Percentiles rank a stretch among this genome's conserved stretches.
These are phyloP conservation scores for Aspergillus pseudonomiae DNA, from an alignment of 2,329 filamentous ascomycete genomes.

Conservation along the genomic window DNA sequence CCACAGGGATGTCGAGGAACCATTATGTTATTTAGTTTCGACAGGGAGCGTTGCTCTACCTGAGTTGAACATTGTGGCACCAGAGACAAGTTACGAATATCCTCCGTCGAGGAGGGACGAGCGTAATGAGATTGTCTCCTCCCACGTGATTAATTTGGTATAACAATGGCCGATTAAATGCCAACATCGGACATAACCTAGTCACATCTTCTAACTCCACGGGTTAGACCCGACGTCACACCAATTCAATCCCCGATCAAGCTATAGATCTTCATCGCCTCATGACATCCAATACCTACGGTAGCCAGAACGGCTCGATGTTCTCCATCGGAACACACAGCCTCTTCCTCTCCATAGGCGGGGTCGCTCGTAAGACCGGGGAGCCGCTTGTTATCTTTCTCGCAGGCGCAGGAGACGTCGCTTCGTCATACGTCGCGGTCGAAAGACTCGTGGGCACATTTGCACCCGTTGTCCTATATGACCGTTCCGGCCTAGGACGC, in stretches of 20 bases:
- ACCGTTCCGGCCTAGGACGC: conserved; percentile 42
- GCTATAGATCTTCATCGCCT: not conserved
- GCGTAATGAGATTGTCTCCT: not conserved
- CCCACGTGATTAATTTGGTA: not conserved
- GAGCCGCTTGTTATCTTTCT: conserved; percentile 40
- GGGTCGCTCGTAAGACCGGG: conserved; percentile 19
- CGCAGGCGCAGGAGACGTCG: conserved; percentile 40
- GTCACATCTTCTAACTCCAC: not conserved
- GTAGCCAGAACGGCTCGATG: conserved; percentile 10
- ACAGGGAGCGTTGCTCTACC: not conserved
- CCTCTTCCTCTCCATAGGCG: conserved; percentile 34
- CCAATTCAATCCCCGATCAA: not conserved
- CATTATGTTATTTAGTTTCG: not conserved
- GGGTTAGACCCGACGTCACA: not conserved
- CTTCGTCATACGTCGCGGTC: conserved; percentile 37
- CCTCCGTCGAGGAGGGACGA: not conserved
- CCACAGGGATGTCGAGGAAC: not conserved
- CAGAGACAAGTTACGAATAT: not conserved
- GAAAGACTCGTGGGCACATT: conserved; percentile 33
- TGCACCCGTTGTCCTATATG: conserved; percentile 38
- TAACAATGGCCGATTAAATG: not conserved
- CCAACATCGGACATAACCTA: not conserved
- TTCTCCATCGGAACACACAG: conserved; percentile 37
- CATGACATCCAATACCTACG: not conserved
- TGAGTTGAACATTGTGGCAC: not conserved